Base-by-base conservation (phyloP, 192 early-diverging fungal genomes). In the Backusella psychrophila region DNA sequence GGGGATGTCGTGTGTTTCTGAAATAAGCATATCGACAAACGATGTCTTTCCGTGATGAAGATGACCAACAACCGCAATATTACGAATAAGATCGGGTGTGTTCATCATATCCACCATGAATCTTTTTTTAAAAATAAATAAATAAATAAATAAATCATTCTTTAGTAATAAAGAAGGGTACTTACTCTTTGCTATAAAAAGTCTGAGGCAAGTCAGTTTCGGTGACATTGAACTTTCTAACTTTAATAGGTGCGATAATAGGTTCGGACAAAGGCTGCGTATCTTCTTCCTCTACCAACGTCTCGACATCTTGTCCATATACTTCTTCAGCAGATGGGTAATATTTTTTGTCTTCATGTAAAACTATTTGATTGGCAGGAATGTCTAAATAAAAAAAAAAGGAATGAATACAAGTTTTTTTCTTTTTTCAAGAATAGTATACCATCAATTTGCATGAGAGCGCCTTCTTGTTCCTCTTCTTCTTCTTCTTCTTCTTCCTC, bases 311-410 rank as follows among this genome's bases (percentile, higher is more conserved):
- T 49, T 87, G 85, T 12, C 98, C 98, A 84, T 96, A 99, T 23
- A 99, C 92, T 75, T 98, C 97, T 81, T 94, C 93, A 5, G 97
- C 97, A n/a, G 93, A 91, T 4, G 97, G 96, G 73, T 99, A 99
- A 86, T 98, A 98, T 80, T 95, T 95, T 81, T 99, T 99, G 78
- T 99, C 97, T 81, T 99, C 98, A 71, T 99, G 98, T 71, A 98
- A 87, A 1, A 99, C 93, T 44, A 99, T 89, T 77, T 96, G 94
- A 66, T 85, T 92, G 36, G 79, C 75, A 31, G 90, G 84, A 80
- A 88, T 84, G 68, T 88, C 90, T 91, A 19, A 14, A 6, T n/a
- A 44, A 15, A 19, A 81, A 49, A 33, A 33, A 33, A 33, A 3
- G 33, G 33, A 33, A 33, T 33, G 33, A 33, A 33, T 33, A 33